phyloP scores from a whole-genome alignment of 495 filamentous ascomycete species.

The Cudoniella acicularis region DNA sequence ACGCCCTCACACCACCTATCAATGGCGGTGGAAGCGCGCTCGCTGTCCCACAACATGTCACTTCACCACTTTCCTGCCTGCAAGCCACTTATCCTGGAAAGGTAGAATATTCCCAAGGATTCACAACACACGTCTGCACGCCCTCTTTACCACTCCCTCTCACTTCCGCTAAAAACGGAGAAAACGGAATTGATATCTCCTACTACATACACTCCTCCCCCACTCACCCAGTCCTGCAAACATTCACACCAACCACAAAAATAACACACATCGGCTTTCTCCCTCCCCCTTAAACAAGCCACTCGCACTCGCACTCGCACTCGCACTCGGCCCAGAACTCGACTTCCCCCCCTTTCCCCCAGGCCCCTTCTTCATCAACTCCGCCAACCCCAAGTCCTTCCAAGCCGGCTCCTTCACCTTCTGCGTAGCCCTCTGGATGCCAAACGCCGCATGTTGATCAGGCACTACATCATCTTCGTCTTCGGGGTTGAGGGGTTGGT shows the following conservation, averaged over 20 bases:
- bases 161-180: background rate
- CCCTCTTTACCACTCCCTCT: background rate
- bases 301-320: no score
- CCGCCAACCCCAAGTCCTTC: conserved; percentile 79
- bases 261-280: conserved; percentile 9
- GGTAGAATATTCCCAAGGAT: background rate
- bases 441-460: conserved; percentile 95
- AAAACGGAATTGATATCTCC: conserved; percentile 4
- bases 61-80: background rate
- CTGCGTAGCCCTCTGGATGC: conserved; percentile 83
- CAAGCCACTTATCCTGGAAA: background rate
- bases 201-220: background rate
- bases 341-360: conserved; percentile 19
- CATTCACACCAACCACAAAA: background rate
- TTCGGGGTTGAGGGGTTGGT: conserved; percentile 92
- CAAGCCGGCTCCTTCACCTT: conserved; percentile 67
- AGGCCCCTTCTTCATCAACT: conserved; percentile 63
- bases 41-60: conserved; percentile 56
- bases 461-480: conserved; percentile 98
- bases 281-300: conserved; percentile 36
- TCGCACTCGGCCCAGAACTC: no score
- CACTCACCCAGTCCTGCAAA: background rate
- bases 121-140: background rate
- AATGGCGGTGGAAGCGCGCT: conserved; percentile 67
- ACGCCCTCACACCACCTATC: conserved; percentile 60